Base-by-base conservation (phyloP, 768 basidiomycete species). In the Mrakia hoshinonis region DNA sequence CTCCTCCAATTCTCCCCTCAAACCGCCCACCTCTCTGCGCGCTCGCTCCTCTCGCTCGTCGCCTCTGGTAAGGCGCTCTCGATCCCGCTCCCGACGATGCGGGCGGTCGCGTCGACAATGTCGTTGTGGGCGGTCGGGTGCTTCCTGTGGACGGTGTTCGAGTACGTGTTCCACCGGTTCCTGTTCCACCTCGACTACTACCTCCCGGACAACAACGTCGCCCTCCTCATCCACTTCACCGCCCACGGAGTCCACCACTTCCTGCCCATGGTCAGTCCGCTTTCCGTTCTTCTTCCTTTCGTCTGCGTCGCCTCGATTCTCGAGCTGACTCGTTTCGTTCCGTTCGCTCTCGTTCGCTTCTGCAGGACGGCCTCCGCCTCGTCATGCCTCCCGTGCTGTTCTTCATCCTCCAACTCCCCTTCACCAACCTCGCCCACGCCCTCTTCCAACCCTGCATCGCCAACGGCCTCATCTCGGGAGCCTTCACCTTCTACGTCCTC, bases 161-260 rank as follows among this genome's bases (percentile, higher is more conserved):
- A 98, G 80, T 99, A 98, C 78, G 81, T 83, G 15, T 81, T 99
- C 76, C 96, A 99, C 80, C 88, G 96, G 51, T 97, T 97, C 86
- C 81, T 99, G 63, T 99, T 99, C 86, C 96, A 99, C 80, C 81
- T 99, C 75, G 96, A 99, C 77, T 83, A 86, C 11, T 80, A 83
- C 76, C 85, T 99, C 26, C 96, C 96, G 2, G 96, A 99, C 80
- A 83, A 81, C 70, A 88, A 89, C 6, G 81, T 82, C 65, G 90
- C 89, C 80, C 83, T 98, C 77, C 86, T 87, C 52, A 78, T 97
- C 31, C 96, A 99, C 78, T 99, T 99, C 81, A 78, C 91, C 76
- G 82, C 91, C 78, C 96, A 98, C 77, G 96, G 96, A 20, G 87
- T 99, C 46, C 96, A 99, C 78, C 96, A 99, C 80, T 99, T 94